Base-by-base conservation (phyloP, 345 rosid species). In the Melaleuca quinquenervia region DNA sequence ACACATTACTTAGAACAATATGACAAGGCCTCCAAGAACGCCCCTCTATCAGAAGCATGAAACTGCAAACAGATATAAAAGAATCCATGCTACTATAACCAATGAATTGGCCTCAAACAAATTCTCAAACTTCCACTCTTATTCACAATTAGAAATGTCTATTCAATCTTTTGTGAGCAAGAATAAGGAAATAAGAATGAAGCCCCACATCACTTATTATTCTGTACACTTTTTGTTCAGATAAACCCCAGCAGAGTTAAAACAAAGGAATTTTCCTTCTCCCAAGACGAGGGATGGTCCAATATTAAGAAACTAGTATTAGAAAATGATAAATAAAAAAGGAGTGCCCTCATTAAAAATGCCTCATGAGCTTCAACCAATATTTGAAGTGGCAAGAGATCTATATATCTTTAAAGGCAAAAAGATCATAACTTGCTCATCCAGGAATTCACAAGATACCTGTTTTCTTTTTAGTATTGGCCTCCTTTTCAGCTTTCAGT, bases 401-500 rank as follows among this genome's bases (percentile, higher is more conserved):
- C 84, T 16, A 6, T 52, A 45, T 13, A 44, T 41, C 36, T 53
- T 48, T 32, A 49, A n/a, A 55, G 49, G 48, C n/a, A 83, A 36
- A 83, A 32, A 70, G 44, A 70, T 70, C 24, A 70, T 8, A 70
- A 70, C 78, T 70, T 32, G 45, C 78, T 70, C 7, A 6, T 70
- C 78, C 78, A 70, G 48, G 45, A 70, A 70, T 53, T 53, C 24
- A 48, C 45, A 50, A 13, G 56, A 21, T 53, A 97, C 98, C 98
- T 90, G 93, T 70, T 92, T 94, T 97, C 95, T 92, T 97, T 92
- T 93, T 96, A 86, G 93, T 90, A 90, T 84, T 83, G 52, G 96
- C 95, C 88, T 97, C 98, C 91, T 93, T 97, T 91, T 96, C 99
- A 2, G 92, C 97, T 87, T 97, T 97, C 82, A 94, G 87, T 86